Percentiles rank a stretch among this genome's conserved stretches.
These are phyloP conservation scores for Trichoderma hamatum DNA, from an alignment of 2,329 filamentous ascomycete genomes.

Conservation along the genomic window DNA sequence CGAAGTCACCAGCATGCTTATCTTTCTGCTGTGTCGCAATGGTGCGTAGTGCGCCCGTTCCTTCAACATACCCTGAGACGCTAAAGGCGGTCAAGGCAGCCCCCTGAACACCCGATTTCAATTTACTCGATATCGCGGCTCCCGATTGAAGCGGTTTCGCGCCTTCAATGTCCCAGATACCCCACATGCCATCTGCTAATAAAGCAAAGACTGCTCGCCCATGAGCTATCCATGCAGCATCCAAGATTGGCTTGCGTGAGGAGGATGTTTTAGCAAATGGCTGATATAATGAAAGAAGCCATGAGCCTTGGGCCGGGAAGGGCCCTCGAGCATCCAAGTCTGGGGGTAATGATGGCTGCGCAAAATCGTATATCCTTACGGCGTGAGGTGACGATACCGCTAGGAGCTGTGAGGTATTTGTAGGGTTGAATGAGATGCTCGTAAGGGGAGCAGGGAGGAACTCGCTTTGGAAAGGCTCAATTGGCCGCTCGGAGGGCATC, in stretches of 20 bases:
- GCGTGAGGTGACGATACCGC: constrained; percentile 58
- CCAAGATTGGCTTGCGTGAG: constrained; percentile 62
- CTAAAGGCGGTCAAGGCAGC: constrained; percentile 62
- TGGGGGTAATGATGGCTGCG: constrained; percentile 53
- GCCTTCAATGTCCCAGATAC: constrained; percentile 68
- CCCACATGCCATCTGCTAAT: constrained; percentile 67
- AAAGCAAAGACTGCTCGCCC: constrained; percentile 62
- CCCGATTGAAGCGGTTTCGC: constrained; percentile 50
- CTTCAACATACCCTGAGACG: constrained; percentile 62
- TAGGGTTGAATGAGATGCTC: constrained; percentile 63
- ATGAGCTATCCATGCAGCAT: constrained; percentile 63
- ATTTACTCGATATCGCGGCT: constrained; percentile 52
- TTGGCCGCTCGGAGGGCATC: constrained; percentile 35
- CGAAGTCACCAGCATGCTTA: constrained; percentile 54
- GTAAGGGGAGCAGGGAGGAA: constrained; percentile 58
- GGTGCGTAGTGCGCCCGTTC: constrained; percentile 58
- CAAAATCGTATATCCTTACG: constrained; percentile 65
- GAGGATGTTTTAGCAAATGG: constrained; percentile 55
- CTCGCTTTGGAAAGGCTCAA: constrained; percentile 62
- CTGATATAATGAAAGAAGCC: constrained; percentile 65
- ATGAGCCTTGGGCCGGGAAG: constrained; percentile 62
- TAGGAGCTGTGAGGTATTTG: constrained; percentile 60
- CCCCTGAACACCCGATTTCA: constrained; percentile 57
- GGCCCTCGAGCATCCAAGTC: constrained; percentile 55
- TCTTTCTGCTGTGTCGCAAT: constrained; percentile 42